Base-by-base conservation (phyloP, 1,139 yeast genomes). In the Suhomyces atakaporum region DNA sequence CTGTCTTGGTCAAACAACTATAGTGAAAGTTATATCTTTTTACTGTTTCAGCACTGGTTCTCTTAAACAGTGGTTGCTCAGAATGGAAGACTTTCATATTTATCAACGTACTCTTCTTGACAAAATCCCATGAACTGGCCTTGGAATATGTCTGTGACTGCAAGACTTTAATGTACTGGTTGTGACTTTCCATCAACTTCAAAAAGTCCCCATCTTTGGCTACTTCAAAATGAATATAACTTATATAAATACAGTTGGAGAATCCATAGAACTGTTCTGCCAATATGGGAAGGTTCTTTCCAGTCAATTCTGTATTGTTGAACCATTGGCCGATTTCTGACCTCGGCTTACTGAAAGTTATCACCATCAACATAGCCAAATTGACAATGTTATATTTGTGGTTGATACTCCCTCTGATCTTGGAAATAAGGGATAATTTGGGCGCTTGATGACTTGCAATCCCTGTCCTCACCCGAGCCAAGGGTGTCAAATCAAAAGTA, bases 241-340 rank as follows among this genome's bases (percentile, higher is more conserved):
- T 7, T 11, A 32, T 27, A 6, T 21, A 12, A 13, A 25, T 16
- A 23, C 37, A 32, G 16, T 23, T 26, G 5, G 37, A 28, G 13
- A 27, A 27, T 4, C 31, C 38, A 12, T 22, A 18, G 25, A 39
- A 35, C 5, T 31, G 31, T 11, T 19, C 35, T 13, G 32, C 15
- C 10, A 33, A 9, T 13, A 29, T n/a, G 7, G 16, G 14, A 4
- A 23, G 9, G 18, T 32, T 30, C 3, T 12, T 10, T 3, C 11
- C 5, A 8, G 19, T 21, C 3, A 35, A 6, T 3, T 12, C 10
- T 5, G 27, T 2, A 3, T 16, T 9, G 8, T 26, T 7, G 20
- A 35, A 23, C 15, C 13, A 33, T 12, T 16, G n/a, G 5, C 24
- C 24, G 8, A 39, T 21, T 3, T 25, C 30, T 5, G 25, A 9